Evolutionary conservation across 2,329 filamentous ascomycete genomes (phyloP), one percentile per base, ranked within the genome.

Genomic region (Trichoderma lentiforme): DNA sequence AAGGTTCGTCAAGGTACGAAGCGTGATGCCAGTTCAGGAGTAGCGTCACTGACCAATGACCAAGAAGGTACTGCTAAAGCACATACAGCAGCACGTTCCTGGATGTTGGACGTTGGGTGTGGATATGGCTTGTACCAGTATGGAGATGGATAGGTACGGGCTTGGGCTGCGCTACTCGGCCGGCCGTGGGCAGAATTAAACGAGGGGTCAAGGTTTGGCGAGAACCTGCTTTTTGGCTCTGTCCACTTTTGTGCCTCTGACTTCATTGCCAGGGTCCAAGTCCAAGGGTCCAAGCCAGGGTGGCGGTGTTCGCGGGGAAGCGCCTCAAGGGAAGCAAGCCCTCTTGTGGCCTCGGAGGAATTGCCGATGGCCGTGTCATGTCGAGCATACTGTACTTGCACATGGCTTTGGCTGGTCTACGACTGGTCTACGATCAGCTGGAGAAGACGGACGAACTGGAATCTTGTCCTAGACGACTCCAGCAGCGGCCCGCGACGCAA

Each of bases 281-380:
- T 43, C 62, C 62, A 67, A 67, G 62, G 61, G 70, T 71, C 70
- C 62, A 61, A 63, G 64, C 71, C 56, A 60, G 71, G 71, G 60
- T 71, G 60, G 58, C 68, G 68, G 58, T 71, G 68, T 65, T 71
- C 68, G 60, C 68, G 68, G 68, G 68, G 67, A 70, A 53, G 67
- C 57, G 66, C 66, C 66, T 69, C 36, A 69, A 26, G 51, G 26
- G 32, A 51, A 24, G 34, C 15, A n/a, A 21, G 34, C 28, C 39
- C 15, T 43, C 53, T 11, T 53, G 56, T 34, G n/a, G 57, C 67
- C 21, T 70, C 67, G 57, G 67, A 70, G 57, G n/a, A 28, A 12
- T 53, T 62, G 28, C 67, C 67, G 67, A 62, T 12, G 34, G 34
- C 6, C 43, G 6, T 32, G 30, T 11, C 30, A 36, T 65, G 28